Evolutionary conservation across 805 yeast species (phyloP).

Genomic region (Barnettozyma botsteinii): DNA sequence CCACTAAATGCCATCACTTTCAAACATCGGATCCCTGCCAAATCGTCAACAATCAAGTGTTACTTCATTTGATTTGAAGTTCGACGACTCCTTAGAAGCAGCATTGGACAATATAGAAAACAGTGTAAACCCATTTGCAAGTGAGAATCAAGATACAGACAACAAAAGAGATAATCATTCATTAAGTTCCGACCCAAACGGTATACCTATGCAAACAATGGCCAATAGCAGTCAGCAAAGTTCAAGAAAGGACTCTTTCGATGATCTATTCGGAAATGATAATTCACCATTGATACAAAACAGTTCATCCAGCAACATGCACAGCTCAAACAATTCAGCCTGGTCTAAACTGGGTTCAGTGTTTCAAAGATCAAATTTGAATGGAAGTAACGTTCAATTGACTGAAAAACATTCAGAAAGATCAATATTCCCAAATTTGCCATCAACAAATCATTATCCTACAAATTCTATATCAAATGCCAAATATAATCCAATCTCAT

Average conservation of each 20-base stretch:
- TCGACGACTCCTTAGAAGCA: conserved; percentile 60
- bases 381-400: conserved; percentile 18
- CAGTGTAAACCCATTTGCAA: conserved; percentile 27
- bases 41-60: conserved; percentile 25
- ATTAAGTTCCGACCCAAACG: conserved; percentile 29
- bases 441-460: conserved; percentile 38
- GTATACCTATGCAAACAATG: conserved; percentile 29
- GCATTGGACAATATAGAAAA: conserved; percentile 52
- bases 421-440: conserved; percentile 38
- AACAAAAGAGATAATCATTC: conserved; percentile 22
- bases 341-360: conserved; percentile 16
- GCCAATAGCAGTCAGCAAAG: conserved; percentile 10
- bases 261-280: conserved; percentile 19
- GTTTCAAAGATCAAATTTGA: conserved; percentile 6
- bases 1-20: conserved; percentile 18
- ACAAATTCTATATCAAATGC: conserved; percentile 90
- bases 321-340: not conserved
- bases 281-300: conserved; percentile 12
- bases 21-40: conserved; percentile 14
- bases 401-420: conserved; percentile 32
- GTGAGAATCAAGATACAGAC: conserved; percentile 13
- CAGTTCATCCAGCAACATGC: not conserved
- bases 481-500: conserved; percentile 82
- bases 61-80: conserved; percentile 52
- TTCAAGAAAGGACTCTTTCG: conserved; percentile 24